phyloP scores from a whole-genome alignment of 1,284 basidiomycete species.

The Puccinia triticina region DNA sequence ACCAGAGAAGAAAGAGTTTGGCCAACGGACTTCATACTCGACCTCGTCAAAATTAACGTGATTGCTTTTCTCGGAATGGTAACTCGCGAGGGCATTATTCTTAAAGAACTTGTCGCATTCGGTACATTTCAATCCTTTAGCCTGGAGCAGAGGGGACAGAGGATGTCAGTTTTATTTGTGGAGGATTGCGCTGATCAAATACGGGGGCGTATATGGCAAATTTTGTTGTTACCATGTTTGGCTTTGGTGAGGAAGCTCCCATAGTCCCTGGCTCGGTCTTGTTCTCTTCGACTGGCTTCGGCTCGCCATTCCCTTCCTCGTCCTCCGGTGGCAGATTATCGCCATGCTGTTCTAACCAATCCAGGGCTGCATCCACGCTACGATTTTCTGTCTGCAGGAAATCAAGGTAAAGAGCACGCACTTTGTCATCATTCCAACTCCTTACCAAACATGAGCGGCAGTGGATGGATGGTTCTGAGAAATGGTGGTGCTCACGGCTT shows the following conservation, averaged over 20 bases:
- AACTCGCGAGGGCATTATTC: constrained; percentile 84
- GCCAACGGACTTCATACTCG: constrained; percentile 74
- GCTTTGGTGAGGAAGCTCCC: neutral
- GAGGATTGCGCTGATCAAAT: neutral
- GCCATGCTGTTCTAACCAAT: constrained; percentile 32
- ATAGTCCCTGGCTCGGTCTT: neutral
- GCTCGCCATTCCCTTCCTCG: neutral
- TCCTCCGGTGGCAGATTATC: neutral
- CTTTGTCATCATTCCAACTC: neutral
- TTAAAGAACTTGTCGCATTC: constrained; percentile 61
- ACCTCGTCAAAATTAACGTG: constrained; percentile 80
- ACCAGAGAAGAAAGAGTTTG: neutral
- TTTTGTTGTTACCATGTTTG: neutral
- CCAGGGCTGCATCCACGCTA: constrained; percentile 24
- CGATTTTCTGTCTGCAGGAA: constrained; percentile 18
- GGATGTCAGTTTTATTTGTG: neutral
- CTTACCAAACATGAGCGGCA: no score
- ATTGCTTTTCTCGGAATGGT: constrained; percentile 91
- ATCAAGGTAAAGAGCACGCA: neutral
- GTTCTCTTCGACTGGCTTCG: neutral
- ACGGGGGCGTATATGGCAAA: no score
- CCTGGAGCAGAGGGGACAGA: neutral
- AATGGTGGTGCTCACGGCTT: neutral
- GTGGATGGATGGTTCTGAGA: neutral
- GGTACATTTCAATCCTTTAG: constrained; percentile 36